Conservation (phyloP, 805 yeast species). For the Candida pini region DNA sequence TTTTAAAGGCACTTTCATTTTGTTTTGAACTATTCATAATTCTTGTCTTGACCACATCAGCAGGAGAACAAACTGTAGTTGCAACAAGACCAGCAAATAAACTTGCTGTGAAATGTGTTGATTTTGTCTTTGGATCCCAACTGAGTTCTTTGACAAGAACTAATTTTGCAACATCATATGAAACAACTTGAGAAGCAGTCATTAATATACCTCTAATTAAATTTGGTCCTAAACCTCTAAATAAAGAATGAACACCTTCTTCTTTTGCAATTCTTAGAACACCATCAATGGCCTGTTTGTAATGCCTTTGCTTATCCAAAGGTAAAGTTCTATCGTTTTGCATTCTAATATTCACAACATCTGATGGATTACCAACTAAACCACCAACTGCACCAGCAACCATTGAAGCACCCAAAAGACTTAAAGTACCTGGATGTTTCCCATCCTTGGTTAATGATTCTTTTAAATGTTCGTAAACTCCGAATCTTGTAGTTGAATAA, state of each 20-base stretch:
- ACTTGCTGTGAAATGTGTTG: slow-evolving; percentile 76
- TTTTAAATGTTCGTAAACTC: slow-evolving; percentile 75
- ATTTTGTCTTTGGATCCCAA: slow-evolving; percentile 53
- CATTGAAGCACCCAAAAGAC: slow-evolving; percentile 74
- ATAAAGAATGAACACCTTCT: slow-evolving; percentile 56
- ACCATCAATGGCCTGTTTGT: slow-evolving; percentile 76
- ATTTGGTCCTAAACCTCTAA: slow-evolving; percentile 75
- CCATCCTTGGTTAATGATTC: slow-evolving; percentile 40
- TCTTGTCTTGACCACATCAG: slow-evolving; percentile 84
- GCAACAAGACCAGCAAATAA: slow-evolving; percentile 82
- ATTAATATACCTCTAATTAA: slow-evolving; percentile 74
- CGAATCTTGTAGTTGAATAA: slow-evolving; percentile 81
- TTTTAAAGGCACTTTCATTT: slow-evolving; percentile 42
- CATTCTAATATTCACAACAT: slow-evolving; percentile 84
- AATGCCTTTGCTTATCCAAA: slow-evolving; percentile 58
- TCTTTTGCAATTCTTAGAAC: slow-evolving; percentile 49
- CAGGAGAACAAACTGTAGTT: slow-evolving; percentile 89
- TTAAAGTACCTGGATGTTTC: slow-evolving; percentile 42
- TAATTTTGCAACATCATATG: slow-evolving; percentile 71
- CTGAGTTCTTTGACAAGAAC: slow-evolving; percentile 44
- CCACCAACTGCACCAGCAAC: slow-evolving; percentile 83
- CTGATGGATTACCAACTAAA: slow-evolving; percentile 82
- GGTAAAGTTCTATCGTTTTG: slow-evolving; percentile 79
- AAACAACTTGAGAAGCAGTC: slow-evolving; percentile 90
- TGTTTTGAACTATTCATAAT: slow-evolving; percentile 64